Conservation (phyloP, 768 basidiomycete species). For the Amanita exitialis region DNA sequence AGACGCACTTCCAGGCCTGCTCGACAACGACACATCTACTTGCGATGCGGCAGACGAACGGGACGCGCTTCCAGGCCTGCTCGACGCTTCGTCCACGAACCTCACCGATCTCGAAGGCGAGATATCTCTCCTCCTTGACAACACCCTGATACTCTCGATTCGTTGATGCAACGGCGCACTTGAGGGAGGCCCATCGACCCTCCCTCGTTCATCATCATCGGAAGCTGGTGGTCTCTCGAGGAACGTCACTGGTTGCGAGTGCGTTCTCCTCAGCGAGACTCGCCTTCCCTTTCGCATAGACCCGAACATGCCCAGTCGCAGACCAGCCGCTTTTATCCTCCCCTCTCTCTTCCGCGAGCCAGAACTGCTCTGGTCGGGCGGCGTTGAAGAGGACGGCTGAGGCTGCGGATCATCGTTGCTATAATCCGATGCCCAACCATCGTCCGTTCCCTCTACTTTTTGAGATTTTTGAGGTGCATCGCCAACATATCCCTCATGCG, state of each 20-base stretch:
- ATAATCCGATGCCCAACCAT: conserved; percentile 4
- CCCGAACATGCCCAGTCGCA: not conserved
- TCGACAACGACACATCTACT: not conserved
- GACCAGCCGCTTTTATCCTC: not conserved
- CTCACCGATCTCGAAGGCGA: conserved; percentile 37
- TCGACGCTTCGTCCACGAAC: conserved; percentile 22
- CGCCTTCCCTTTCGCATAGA: not conserved
- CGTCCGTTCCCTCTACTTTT: not conserved
- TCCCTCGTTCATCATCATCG: conserved; percentile 1
- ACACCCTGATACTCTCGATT: conserved; percentile 21
- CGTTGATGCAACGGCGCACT: conserved; percentile 6
- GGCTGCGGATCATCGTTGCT: not conserved
- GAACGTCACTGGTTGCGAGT: not conserved
- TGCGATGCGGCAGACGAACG: conserved; percentile 1
- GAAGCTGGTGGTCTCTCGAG: not conserved
- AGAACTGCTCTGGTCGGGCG: not conserved
- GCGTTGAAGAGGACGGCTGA: not conserved
- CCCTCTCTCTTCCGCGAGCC: not conserved
- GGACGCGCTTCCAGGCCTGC: not conserved
- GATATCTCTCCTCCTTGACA: conserved; percentile 25
- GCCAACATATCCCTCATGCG: too few relatives aligned
- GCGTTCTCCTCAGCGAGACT: not conserved
- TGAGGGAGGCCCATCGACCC: not conserved
- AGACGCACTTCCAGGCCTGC: not conserved
- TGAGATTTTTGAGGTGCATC: not conserved